Conservation (phyloP, 257 asterid species). For the Nicotiana paniculata region DNA sequence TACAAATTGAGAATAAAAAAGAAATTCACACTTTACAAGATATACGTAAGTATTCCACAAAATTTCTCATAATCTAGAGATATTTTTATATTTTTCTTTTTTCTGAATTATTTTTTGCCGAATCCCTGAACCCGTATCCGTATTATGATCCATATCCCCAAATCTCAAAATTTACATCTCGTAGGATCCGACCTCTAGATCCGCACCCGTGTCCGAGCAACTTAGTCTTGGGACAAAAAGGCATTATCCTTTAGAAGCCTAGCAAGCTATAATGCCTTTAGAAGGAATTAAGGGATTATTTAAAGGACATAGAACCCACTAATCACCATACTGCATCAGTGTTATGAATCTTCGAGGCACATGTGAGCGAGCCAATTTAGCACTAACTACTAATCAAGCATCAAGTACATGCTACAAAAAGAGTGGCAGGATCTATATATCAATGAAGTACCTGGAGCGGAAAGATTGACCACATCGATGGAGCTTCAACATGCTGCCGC, state of each 20-base stretch:
- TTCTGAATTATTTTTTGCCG: too few species aligned
- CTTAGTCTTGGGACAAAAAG: neutral
- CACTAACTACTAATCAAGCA: neutral
- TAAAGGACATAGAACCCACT: neutral
- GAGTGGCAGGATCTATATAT: neutral
- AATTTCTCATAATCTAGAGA: too few species aligned
- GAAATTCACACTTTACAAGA: too few species aligned
- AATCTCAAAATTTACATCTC: too few species aligned
- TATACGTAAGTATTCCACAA: too few species aligned
- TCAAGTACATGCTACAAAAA: neutral
- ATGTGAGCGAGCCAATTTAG: neutral
- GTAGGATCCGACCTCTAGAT: too few species aligned
- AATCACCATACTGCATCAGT: neutral
- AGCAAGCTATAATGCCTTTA: neutral
- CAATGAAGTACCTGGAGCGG: conserved; percentile 79
- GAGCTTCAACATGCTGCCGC: conserved; percentile 81
- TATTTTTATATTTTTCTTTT: too few species aligned
- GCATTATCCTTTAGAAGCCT: neutral
- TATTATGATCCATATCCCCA: too few species aligned
- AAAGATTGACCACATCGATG: conserved; percentile 97
- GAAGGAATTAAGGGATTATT: neutral
- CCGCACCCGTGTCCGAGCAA: too few species aligned
- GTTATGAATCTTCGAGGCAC: neutral
- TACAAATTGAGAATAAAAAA: too few species aligned
- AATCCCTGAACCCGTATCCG: too few species aligned